phyloP scores from a whole-genome alignment of 2,329 filamentous ascomycete genomes.

The Hypomyces rosellus region DNA sequence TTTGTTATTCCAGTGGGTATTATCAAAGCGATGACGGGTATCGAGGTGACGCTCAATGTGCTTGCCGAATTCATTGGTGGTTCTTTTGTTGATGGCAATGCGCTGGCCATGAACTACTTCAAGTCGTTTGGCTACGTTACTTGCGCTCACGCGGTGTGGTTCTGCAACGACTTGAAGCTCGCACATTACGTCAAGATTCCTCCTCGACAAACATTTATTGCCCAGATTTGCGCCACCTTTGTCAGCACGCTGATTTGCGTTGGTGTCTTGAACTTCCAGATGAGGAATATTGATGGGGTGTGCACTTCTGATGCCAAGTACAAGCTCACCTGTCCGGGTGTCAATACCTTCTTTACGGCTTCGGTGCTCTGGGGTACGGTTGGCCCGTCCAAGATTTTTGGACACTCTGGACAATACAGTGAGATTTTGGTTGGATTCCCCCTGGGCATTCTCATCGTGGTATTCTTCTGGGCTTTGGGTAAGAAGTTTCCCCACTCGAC shows the following conservation, averaged over 20 bases:
- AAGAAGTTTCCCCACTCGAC: slow-evolving; percentile 36
- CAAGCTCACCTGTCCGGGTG: slow-evolving; percentile 45
- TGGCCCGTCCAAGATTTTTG: slow-evolving; percentile 45
- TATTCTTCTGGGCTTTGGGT: slow-evolving; percentile 34
- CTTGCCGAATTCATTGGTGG: slow-evolving; percentile 49
- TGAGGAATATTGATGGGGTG: slow-evolving; percentile 42
- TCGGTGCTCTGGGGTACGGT: slow-evolving; percentile 51
- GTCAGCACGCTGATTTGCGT: slow-evolving; percentile 46
- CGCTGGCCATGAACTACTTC: slow-evolving; percentile 49
- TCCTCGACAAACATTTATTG: slow-evolving; percentile 51
- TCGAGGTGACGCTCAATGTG: slow-evolving; percentile 47
- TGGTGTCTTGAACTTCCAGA: slow-evolving; percentile 43
- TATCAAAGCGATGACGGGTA: slow-evolving; percentile 47
- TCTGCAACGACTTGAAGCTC: slow-evolving; percentile 43
- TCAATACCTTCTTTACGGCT: slow-evolving; percentile 52
- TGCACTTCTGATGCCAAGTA: slow-evolving; percentile 42
- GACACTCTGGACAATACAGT: slow-evolving; percentile 41
- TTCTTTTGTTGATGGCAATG: slow-evolving; percentile 44
- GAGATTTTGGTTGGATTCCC: slow-evolving; percentile 45
- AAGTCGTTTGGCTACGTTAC: slow-evolving; percentile 47
- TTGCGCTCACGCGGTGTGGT: slow-evolving; percentile 45
- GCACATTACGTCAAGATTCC: slow-evolving; percentile 56
- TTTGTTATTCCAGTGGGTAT: slow-evolving; percentile 48
- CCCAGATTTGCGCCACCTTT: slow-evolving; percentile 53
- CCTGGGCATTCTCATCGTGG: slow-evolving; percentile 39